A percentile compares a stretch with the other conserved stretches of the same genome.
These are phyloP conservation scores for Pleurotus tuoliensis DNA, from an alignment of 768 basidiomycete species.

Conservation along the genomic window DNA sequence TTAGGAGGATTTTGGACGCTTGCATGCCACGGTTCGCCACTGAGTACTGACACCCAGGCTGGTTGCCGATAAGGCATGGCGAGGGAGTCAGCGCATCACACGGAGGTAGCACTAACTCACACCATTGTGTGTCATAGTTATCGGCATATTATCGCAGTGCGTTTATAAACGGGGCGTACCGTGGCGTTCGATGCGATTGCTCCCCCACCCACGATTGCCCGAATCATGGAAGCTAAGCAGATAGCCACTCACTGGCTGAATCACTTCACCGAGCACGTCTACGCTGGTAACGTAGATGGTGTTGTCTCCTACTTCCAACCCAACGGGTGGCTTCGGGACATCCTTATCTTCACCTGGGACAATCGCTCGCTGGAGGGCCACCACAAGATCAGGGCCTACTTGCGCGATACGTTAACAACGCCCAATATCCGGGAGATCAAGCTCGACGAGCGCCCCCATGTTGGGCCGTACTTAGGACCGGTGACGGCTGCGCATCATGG, in stretches of 20 bases:
- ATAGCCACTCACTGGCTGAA: neutral
- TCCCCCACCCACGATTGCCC: too few species aligned
- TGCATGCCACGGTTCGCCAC: too few species aligned
- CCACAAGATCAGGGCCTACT: slow-evolving; percentile 28
- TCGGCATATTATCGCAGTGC: too few species aligned
- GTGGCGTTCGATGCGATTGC: too few species aligned
- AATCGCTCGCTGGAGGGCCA: slow-evolving; percentile 30
- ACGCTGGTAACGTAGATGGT: slow-evolving; percentile 14
- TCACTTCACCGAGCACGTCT: neutral
- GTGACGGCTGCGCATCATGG: slow-evolving; percentile 14
- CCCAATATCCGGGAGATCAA: slow-evolving; percentile 22
- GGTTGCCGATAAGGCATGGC: too few species aligned
- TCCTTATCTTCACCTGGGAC: slow-evolving; percentile 41
- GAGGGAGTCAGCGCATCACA: too few species aligned
- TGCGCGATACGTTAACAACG: slow-evolving; percentile 17
- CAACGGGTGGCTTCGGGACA: slow-evolving; percentile 36
- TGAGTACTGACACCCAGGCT: too few species aligned
- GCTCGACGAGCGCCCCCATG: slow-evolving; percentile 19
- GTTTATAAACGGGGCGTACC: too few species aligned
- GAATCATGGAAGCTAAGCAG: neutral
- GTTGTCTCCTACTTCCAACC: slow-evolving; percentile 25
- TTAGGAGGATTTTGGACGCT: too few species aligned
- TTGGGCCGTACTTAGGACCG: slow-evolving; percentile 16
- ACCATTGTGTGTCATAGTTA: too few species aligned
- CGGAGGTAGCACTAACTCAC: too few species aligned